A percentile compares a stretch with the other conserved stretches of the same genome.
These are phyloP conservation scores for Kondoa malvinella DNA, from an alignment of 768 basidiomycete genomes.

Conservation along the genomic window DNA sequence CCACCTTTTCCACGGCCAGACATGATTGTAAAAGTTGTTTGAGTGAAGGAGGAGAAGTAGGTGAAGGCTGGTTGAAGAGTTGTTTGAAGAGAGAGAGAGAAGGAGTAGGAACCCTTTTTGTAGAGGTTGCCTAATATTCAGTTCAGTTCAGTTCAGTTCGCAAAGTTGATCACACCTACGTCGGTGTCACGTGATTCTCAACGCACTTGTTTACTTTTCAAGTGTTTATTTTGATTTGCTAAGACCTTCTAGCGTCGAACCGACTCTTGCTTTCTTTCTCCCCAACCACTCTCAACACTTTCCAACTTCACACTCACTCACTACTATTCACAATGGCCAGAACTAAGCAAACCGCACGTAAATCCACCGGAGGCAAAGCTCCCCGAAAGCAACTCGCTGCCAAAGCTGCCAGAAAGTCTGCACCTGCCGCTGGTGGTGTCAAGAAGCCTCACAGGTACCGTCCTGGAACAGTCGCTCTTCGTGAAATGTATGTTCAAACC, in stretches of 20 bases:
- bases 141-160: no score
- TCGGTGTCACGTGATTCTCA: no score
- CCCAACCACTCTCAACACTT: background rate
- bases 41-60: background rate
- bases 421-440: conserved; percentile 72
- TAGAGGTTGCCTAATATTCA: no score
- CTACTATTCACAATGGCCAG: conserved; percentile 15
- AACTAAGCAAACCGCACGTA: conserved; percentile 41
- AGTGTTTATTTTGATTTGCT: background rate
- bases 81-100: background rate
- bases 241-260: background rate
- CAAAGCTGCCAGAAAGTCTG: conserved; percentile 85
- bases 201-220: background rate
- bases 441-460: conserved; percentile 55
- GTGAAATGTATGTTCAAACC: conserved; percentile 33
- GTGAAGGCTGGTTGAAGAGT: background rate
- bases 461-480: conserved; percentile 5
- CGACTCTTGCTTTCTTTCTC: background rate
- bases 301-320: background rate
- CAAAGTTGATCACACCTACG: no score
- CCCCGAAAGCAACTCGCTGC: conserved; percentile 89
- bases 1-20: conserved; percentile 84
- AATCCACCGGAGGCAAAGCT: conserved; percentile 62
- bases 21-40: conserved; percentile 40
- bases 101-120: background rate